Conservation (phyloP, 129 eudicot genomes). For the Smallanthus sonchifolius region DNA sequence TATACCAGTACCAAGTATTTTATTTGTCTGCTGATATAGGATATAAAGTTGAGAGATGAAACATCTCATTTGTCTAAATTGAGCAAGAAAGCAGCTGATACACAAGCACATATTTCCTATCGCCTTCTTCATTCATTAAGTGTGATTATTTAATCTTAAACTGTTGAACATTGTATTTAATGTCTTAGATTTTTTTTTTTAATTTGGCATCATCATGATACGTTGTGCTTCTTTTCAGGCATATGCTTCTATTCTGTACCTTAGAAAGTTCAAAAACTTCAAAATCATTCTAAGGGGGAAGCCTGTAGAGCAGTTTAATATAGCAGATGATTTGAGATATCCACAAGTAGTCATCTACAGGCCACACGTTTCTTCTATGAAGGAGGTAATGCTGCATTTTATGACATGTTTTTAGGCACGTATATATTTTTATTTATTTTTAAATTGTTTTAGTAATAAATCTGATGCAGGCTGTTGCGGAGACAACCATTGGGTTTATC, state of each 20-base stretch:
- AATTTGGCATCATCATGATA: neutral
- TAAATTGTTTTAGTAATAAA: neutral
- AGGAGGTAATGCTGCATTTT: constrained; percentile 46
- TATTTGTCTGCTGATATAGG: constrained; percentile 41
- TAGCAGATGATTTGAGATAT: constrained; percentile 59
- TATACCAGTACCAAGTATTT: neutral
- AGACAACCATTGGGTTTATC: constrained; percentile 79
- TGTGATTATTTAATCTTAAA: constrained; percentile 34
- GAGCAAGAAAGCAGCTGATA: constrained; percentile 43
- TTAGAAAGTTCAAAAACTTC: constrained; percentile 69
- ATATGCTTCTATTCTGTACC: constrained; percentile 84
- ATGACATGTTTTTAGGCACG: neutral
- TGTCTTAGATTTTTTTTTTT: neutral
- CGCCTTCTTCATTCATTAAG: constrained; percentile 77
- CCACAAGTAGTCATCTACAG: constrained; percentile 44
- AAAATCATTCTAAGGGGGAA: constrained; percentile 75
- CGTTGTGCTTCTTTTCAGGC: constrained; percentile 46
- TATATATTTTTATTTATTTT: neutral
- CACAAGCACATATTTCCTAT: constrained; percentile 69
- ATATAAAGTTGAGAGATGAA: constrained; percentile 88
- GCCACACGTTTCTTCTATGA: constrained; percentile 47
- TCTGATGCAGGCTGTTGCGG: constrained; percentile 55
- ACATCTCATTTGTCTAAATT: constrained; percentile 37
- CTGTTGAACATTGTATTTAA: neutral
- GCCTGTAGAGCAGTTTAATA: constrained; percentile 68